These are phyloP conservation scores for Cotoneaster glaucophyllus DNA, from an alignment of 306 rosid genomes.

Conservation along the genomic window DNA sequence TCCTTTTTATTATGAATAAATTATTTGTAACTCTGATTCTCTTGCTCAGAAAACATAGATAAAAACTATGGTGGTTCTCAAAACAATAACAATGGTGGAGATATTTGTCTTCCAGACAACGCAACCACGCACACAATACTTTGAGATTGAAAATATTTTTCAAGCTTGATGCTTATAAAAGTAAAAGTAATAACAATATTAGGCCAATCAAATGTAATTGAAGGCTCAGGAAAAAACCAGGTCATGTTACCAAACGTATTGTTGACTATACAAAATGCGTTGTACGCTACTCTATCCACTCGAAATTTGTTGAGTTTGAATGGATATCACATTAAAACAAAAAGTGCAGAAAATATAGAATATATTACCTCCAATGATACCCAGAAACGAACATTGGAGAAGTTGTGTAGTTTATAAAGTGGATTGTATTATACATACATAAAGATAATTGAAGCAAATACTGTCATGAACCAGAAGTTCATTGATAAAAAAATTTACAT, in stretches of 20 bases:
- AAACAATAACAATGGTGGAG: not conserved
- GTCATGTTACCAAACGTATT: not conserved
- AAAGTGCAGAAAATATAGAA: not conserved
- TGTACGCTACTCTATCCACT: not conserved
- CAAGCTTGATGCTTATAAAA: no score
- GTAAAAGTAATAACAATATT: no score
- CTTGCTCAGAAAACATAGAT: not conserved
- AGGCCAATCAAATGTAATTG: no score
- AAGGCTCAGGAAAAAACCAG: no score
- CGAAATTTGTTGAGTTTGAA: not conserved
- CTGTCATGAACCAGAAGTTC: not conserved
- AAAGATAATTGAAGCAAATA: no score
- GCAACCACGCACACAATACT: no score
- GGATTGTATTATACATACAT: no score
- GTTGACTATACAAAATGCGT: not conserved
- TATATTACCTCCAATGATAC: not conserved
- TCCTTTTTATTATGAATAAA: not conserved
- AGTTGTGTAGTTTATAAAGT: no score
- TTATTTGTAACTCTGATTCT: not conserved
- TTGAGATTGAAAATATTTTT: no score
- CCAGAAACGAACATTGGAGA: no score
- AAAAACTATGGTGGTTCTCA: not conserved
- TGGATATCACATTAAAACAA: not conserved
- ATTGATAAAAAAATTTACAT: no score
- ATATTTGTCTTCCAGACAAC: no score